Percentiles rank a stretch among this genome's conserved stretches.
phyloP scores from a whole-genome alignment of 164 flowering plant genomes.

The Umbilicus rupestris region DNA sequence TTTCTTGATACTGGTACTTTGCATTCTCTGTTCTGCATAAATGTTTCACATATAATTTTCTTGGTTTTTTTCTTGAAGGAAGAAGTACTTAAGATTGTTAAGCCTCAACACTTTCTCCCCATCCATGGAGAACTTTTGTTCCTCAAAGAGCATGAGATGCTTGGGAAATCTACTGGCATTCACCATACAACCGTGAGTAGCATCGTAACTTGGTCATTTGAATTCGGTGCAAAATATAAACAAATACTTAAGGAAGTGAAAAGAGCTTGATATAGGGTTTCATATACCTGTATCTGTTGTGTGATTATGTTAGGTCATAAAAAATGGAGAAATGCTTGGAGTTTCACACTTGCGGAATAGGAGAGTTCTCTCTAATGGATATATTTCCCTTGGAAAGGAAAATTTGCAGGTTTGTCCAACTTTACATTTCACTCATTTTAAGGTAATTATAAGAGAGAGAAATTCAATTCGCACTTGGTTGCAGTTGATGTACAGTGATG shows the following conservation, averaged over 20 bases:
- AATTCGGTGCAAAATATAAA: neutral
- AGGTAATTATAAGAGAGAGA: neutral
- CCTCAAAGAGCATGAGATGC: slow-evolving; percentile 90
- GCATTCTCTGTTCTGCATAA: neutral
- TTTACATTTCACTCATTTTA: neutral
- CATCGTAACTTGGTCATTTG: neutral
- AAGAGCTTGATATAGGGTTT: neutral
- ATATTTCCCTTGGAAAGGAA: slow-evolving; percentile 73
- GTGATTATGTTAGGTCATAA: slow-evolving; percentile 64
- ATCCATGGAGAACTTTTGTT: slow-evolving; percentile 96
- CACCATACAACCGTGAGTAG: slow-evolving; percentile 85
- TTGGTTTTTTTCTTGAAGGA: slow-evolving; percentile 71
- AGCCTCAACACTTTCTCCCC: slow-evolving; percentile 97
- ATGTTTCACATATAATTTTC: neutral
- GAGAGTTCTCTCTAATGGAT: slow-evolving; percentile 92
- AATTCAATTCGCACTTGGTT: slow-evolving; percentile 3
- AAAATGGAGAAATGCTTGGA: slow-evolving; percentile 99
- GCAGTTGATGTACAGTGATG: slow-evolving; percentile 96
- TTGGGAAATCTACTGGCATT: slow-evolving; percentile 92
- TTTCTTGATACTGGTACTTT: neutral
- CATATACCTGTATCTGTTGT: neutral
- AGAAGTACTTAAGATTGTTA: slow-evolving; percentile 84
- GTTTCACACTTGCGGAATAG: slow-evolving; percentile 93
- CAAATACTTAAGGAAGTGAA: neutral
- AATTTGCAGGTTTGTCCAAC: slow-evolving; percentile 67